Evolutionary conservation across 306 rosid species (phyloP).

Genomic region (Astragalus membranaceus): DNA sequence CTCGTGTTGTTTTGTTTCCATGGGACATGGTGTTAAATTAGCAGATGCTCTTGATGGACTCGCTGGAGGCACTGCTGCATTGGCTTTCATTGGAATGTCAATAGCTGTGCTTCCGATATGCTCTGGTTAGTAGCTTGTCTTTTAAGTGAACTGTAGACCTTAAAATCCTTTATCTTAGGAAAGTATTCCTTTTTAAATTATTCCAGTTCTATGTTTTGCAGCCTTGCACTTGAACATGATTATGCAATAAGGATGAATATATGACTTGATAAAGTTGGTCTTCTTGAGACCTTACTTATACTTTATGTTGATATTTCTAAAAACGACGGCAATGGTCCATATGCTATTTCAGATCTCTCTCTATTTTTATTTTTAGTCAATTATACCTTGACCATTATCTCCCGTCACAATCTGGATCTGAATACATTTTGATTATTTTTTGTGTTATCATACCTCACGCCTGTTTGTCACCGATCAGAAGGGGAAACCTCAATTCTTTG

Average conservation of each 20-base stretch:
- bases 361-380: background rate
- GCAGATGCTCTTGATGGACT: constrained; percentile 92
- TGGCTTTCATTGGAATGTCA: constrained; percentile 92
- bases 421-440: background rate
- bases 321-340: background rate
- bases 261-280: constrained; percentile 10
- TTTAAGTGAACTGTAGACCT: background rate
- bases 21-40: constrained; percentile 85
- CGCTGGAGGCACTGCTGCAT: constrained; percentile 90
- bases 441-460: background rate
- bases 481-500: background rate
- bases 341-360: background rate
- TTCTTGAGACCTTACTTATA: constrained; percentile 8
- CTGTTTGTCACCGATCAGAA: constrained; percentile 6
- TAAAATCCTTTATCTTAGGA: background rate
- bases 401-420: constrained; percentile 12
- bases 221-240: constrained; percentile 3
- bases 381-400: background rate
- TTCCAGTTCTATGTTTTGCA: constrained; percentile 2
- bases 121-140: constrained; percentile 58
- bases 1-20: constrained; percentile 70
- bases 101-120: constrained; percentile 95
- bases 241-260: background rate
- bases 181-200: background rate
- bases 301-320: constrained; percentile 14